Evolutionary conservation across 192 early-diverging fungal genomes (phyloP).

Genomic region (Lobulomyces angularis): DNA sequence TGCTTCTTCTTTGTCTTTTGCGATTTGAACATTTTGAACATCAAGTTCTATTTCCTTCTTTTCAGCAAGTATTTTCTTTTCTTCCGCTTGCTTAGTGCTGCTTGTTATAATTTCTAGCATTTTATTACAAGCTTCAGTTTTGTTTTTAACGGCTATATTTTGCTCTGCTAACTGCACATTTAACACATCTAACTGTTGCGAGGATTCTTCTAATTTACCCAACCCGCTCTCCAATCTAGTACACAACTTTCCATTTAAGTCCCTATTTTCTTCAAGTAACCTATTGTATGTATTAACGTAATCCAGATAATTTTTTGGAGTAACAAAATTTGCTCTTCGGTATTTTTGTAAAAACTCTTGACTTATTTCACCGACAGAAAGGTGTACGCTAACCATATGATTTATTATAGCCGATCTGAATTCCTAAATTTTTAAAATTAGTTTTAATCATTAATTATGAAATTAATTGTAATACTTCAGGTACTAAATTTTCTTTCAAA

Average conservation of each 20-base stretch:
- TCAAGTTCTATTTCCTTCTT: conserved; percentile 43
- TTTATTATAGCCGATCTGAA: conserved; percentile 29
- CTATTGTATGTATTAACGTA: conserved; percentile 48
- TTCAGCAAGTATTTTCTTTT: conserved; percentile 46
- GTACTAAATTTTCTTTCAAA: conserved; percentile 31
- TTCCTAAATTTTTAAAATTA: too few species aligned
- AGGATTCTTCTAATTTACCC: conserved; percentile 45
- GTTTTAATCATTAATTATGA: too few species aligned
- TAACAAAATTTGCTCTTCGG: conserved; percentile 44
- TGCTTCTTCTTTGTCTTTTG: conserved; percentile 56
- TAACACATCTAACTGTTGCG: conserved; percentile 41
- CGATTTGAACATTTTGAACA: conserved; percentile 43
- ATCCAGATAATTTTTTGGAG: conserved; percentile 50
- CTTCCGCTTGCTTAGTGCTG: conserved; percentile 44
- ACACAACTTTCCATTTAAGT: conserved; percentile 38
- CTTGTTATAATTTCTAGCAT: conserved; percentile 49
- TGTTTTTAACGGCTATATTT: conserved; percentile 47
- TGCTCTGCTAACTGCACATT: conserved; percentile 48
- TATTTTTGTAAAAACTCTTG: conserved; percentile 44
- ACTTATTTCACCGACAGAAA: conserved; percentile 38
- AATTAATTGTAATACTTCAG: too few species aligned
- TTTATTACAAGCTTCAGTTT: conserved; percentile 50
- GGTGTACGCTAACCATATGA: conserved; percentile 49
- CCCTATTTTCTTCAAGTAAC: conserved; percentile 39
- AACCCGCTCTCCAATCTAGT: conserved; percentile 40